Conservation (phyloP, 805 yeast species). For the Debaryomyces tyrocola region DNA sequence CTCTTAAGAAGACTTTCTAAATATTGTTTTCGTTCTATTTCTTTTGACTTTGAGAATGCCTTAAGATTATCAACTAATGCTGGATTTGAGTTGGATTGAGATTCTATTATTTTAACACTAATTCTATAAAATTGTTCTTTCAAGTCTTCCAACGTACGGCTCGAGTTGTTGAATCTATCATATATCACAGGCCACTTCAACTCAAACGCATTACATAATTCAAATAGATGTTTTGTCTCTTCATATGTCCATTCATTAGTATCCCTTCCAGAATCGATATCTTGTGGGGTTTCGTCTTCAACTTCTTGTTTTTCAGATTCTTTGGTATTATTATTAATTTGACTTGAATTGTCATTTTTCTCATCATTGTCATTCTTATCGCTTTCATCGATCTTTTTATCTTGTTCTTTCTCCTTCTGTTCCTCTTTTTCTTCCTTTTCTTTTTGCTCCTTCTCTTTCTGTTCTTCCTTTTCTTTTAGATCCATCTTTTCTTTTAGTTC, state of each 20-base stretch:
- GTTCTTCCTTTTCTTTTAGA: conserved; percentile 9
- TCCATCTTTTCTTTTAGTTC: conserved; percentile 3
- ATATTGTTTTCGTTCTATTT: conserved; percentile 77
- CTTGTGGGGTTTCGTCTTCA: conserved; percentile 21
- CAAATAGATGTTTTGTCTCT: conserved; percentile 80
- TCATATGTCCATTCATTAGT: conserved; percentile 61
- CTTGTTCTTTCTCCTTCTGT: conserved; percentile 13
- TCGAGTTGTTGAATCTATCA: conserved; percentile 50
- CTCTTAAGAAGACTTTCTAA: conserved; percentile 73
- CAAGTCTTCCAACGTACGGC: conserved; percentile 69
- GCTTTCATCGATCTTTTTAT: conserved; percentile 8
- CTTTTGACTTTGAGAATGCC: conserved; percentile 67
- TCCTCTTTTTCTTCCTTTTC: conserved; percentile 18
- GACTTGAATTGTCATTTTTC: conserved; percentile 6
- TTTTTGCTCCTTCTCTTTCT: conserved; percentile 10
- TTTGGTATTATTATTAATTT: conserved; percentile 19
- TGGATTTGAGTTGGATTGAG: conserved; percentile 41
- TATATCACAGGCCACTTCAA: conserved; percentile 67
- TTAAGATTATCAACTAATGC: conserved; percentile 59
- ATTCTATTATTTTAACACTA: conserved; percentile 51
- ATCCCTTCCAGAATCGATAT: conserved; percentile 26
- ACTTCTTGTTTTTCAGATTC: conserved; percentile 12
- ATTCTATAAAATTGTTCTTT: conserved; percentile 79
- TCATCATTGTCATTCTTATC: conserved; percentile 2
- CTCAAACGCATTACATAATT: conserved; percentile 59